Evolutionary conservation across 352 stramenopile species (phyloP).

Genomic region (Pythium brachiatum): DNA sequence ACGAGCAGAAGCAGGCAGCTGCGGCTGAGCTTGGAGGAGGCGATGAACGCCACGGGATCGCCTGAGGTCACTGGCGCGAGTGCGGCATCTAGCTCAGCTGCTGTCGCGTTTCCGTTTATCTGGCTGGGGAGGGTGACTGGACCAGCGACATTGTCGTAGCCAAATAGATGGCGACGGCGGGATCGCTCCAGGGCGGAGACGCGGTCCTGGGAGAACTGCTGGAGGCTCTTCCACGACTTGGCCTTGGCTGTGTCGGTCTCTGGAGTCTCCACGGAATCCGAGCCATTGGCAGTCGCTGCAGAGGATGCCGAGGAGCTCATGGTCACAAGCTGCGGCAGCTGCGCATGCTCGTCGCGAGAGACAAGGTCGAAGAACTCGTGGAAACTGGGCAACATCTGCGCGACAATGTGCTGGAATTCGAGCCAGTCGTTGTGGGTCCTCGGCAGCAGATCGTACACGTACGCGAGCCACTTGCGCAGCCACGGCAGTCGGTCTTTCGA

Average conservation of each 20-base stretch:
- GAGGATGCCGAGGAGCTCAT: not conserved
- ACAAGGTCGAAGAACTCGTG: conserved; percentile 28
- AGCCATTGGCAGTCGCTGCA: not conserved
- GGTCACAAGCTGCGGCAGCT: conserved; percentile 13
- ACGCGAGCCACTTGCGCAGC: conserved; percentile 24
- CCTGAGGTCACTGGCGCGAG: conserved; percentile 14
- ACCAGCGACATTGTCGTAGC: conserved; percentile 45
- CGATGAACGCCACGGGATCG: conserved; percentile 42
- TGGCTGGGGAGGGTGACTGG: not conserved
- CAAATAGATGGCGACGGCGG: conserved; percentile 58
- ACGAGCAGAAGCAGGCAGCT: conserved; percentile 73
- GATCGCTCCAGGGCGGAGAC: conserved; percentile 46
- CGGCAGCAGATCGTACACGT: conserved; percentile 25
- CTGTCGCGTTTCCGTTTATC: not conserved
- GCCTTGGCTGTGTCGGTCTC: conserved; percentile 31
- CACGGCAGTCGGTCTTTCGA: conserved; percentile 2
- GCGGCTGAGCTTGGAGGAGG: conserved; percentile 55
- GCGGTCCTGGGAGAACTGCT: conserved; percentile 24
- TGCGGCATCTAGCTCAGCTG: not conserved
- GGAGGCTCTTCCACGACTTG: conserved; percentile 27
- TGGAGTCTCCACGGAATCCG: not conserved
- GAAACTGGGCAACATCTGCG: conserved; percentile 32
- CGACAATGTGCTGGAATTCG: conserved; percentile 31
- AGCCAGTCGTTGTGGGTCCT: conserved; percentile 33
- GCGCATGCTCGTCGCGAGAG: conserved; percentile 9